Percentiles rank a stretch among this genome's conserved stretches.
phyloP scores from a whole-genome alignment of 331 rosid genomes.

The Pyrus hybrid region DNA sequence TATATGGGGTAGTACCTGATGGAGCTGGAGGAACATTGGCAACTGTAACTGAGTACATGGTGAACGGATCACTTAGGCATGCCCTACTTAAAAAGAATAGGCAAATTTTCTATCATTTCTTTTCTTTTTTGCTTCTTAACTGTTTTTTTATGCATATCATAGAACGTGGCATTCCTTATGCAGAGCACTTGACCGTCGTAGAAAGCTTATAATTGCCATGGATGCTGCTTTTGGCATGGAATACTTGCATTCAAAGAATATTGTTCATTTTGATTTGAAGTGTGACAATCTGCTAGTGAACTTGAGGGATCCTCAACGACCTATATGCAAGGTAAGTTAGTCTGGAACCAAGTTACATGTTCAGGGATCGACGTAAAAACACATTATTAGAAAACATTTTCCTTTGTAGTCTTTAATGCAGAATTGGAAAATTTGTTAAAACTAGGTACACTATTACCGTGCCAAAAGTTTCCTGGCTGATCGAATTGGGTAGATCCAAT shows the following conservation, averaged over 20 bases:
- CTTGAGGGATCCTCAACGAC: conserved; percentile 64
- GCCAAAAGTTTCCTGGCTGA: background rate
- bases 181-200: conserved; percentile 56
- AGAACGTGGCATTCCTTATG: conserved; percentile 16
- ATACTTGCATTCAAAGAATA: conserved; percentile 61
- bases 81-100: conserved; percentile 62
- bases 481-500: background rate
- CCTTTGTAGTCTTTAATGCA: background rate
- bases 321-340: conserved; percentile 62
- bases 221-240: conserved; percentile 85
- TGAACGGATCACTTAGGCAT: conserved; percentile 77
- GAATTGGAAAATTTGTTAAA: background rate
- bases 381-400: background rate
- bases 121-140: conserved; percentile 13
- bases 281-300: conserved; percentile 71
- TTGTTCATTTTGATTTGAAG: conserved; percentile 68
- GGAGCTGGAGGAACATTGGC: conserved; percentile 83
- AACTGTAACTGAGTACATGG: conserved; percentile 90
- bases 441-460: background rate
- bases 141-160: conserved; percentile 12
- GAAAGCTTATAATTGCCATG: conserved; percentile 65
- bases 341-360: background rate
- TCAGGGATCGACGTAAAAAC: background rate
- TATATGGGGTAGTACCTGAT: conserved; percentile 88
- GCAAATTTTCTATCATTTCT: conserved; percentile 17